phyloP scores from a whole-genome alignment of 2,329 filamentous ascomycete species.

The Trichoderma sp. region DNA sequence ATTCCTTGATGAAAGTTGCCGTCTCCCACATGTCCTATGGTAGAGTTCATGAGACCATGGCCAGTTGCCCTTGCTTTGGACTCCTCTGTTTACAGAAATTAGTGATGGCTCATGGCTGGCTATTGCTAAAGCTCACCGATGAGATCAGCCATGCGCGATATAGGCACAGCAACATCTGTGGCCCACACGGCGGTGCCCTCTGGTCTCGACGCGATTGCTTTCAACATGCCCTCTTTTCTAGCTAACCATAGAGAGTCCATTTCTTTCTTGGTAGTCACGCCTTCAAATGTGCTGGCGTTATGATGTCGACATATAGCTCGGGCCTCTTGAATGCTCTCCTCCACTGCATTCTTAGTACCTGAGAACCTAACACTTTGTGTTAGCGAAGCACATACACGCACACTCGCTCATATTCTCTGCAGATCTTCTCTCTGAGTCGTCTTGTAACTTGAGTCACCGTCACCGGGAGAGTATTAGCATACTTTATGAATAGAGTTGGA shows the following conservation, averaged over 20 bases:
- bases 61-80: constrained; percentile 67
- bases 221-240: constrained; percentile 75
- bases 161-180: constrained; percentile 79
- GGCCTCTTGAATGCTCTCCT: constrained; percentile 60
- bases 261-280: constrained; percentile 66
- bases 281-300: constrained; percentile 67
- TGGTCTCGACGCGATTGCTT: constrained; percentile 67
- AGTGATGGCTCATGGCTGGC: neutral
- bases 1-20: constrained; percentile 70
- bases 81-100: constrained; percentile 48
- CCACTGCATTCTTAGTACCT: constrained; percentile 65
- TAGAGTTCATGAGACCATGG: constrained; percentile 65
- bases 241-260: constrained; percentile 75
- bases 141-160: constrained; percentile 71
- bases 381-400: neutral
- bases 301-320: constrained; percentile 56
- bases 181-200: constrained; percentile 71
- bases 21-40: constrained; percentile 75
- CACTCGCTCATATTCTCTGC: neutral
- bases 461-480: neutral
- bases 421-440: too few species aligned
- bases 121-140: constrained; percentile 48
- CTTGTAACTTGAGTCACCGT: neutral
- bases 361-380: constrained; percentile 52
- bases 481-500: constrained; percentile 75